Evolutionary conservation across 2,329 filamentous ascomycete species (phyloP), one percentile per base, ranked within the genome.

Genomic region (Pseudogymnoascus sp.): DNA sequence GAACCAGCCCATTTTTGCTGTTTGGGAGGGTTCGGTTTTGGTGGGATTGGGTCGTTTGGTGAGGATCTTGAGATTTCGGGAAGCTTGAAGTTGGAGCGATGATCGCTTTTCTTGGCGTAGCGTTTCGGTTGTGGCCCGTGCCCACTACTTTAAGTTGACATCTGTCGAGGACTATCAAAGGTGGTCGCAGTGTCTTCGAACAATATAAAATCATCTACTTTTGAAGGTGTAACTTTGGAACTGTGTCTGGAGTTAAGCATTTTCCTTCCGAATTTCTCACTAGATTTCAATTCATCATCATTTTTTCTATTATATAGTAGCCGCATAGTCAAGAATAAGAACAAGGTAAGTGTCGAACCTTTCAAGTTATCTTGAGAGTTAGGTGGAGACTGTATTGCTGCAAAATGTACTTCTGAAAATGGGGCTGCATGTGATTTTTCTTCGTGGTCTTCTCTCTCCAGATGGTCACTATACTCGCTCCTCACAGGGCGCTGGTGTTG

Each of bases 1-100:
- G 59, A 73, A 71, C 72, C 72, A 73, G 55, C 70, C 70, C 72
- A 73, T 73, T 62, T 31, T 52, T 52, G 45, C 45, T 8, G 45
- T 52, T 52, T 31, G 26, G 6, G n/a, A 19, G 26, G 26, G n/a
- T 52, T n/a, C 19, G 21, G 14, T 23, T 12, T n/a, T 2, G 26
- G 45, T 52, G n/a, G 45, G n/a, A 52, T 52, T 52, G 45, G 45
- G n/a, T 31, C n/a, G 7, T 31, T 33, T 31, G 8, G 45, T 52
- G 45, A 52, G 45, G n/a, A 31, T 52, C 45, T 52, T n/a, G 45
- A 52, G 45, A 52, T 52, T 52, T 52, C n/a, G 26, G 45, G 26
- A 16, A 52, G 45, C 45, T 31, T 31, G 45, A 31, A 31, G 45
- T 52, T 19, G 45, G n/a, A 31, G 26, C 8, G 45, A 52, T 31